phyloP scores from a whole-genome alignment of 2,329 filamentous ascomycete genomes.

The Exophiala bonariae region DNA sequence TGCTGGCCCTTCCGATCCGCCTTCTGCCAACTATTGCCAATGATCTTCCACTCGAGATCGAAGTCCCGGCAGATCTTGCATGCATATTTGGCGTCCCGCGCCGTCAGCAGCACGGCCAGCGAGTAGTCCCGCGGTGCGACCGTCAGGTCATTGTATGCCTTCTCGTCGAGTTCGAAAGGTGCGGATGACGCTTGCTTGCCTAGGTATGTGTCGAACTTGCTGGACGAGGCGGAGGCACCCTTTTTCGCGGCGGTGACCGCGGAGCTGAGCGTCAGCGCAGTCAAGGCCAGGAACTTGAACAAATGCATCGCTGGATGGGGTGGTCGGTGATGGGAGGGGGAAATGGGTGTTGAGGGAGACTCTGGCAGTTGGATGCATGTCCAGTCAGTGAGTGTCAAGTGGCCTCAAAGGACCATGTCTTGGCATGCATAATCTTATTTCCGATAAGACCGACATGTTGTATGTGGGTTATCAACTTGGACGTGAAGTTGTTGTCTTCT shows the following conservation, averaged over 20 bases:
- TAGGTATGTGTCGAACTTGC: conserved; percentile 72
- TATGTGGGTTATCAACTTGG: no score
- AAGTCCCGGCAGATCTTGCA: conserved; percentile 88
- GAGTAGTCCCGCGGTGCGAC: conserved; percentile 79
- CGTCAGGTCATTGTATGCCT: conserved; percentile 73
- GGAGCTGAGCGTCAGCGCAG: conserved; percentile 58
- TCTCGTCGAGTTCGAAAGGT: conserved; percentile 77
- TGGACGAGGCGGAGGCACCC: conserved; percentile 57
- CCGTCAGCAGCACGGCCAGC: conserved; percentile 80
- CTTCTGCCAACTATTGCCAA: conserved; percentile 82
- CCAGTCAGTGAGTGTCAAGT: conserved; percentile 6
- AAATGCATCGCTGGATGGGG: no score
- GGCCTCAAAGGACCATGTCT: background rate
- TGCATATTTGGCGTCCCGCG: conserved; percentile 77
- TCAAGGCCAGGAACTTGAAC: conserved; percentile 62
- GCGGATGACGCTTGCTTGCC: conserved; percentile 63
- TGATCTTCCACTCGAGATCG: conserved; percentile 88
- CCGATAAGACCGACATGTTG: no score
- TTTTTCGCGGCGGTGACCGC: conserved; percentile 57
- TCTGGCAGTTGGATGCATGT: no score
- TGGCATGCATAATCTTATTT: no score
- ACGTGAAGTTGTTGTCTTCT: no score
- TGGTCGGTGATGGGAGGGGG: conserved; percentile 37
- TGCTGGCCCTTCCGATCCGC: conserved; percentile 75
- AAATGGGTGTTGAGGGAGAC: conserved; percentile 14